phyloP scores from a whole-genome alignment of 805 yeast species.

The Yarrowia sp. region DNA sequence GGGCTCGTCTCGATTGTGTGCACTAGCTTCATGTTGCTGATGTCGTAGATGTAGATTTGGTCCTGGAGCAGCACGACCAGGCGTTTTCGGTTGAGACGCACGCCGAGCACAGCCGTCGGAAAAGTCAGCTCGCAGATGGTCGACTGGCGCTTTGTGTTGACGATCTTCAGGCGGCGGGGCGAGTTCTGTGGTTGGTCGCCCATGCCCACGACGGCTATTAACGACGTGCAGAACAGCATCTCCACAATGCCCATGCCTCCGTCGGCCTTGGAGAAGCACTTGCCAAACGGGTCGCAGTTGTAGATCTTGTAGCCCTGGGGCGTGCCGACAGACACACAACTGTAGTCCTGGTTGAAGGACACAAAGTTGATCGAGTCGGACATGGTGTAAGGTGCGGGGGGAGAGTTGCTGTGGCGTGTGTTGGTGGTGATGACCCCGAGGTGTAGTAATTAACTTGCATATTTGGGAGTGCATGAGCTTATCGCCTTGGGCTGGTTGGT shows the following conservation, averaged over 20 bases:
- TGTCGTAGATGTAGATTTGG: constrained; percentile 84
- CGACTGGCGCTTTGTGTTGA: constrained; percentile 71
- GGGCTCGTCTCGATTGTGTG: constrained; percentile 62
- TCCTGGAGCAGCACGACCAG: constrained; percentile 74
- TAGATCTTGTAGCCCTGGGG: constrained; percentile 65
- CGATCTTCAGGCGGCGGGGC: constrained; percentile 77
- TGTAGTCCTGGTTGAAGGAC: constrained; percentile 86
- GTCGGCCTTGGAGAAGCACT: constrained; percentile 52
- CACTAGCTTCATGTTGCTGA: constrained; percentile 80
- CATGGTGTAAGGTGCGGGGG: not conserved
- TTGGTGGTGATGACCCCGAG: constrained; percentile 13
- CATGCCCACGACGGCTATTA: constrained; percentile 77
- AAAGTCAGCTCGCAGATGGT: constrained; percentile 85
- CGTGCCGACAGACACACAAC: constrained; percentile 75
- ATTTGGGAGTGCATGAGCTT: constrained; percentile 21
- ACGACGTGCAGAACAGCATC: constrained; percentile 86
- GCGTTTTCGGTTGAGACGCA: constrained; percentile 78
- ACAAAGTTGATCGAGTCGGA: constrained; percentile 46
- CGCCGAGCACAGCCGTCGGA: constrained; percentile 68
- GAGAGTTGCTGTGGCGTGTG: not conserved
- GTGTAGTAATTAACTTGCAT: constrained; percentile 17
- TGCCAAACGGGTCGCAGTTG: constrained; percentile 86
- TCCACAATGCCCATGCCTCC: constrained; percentile 59
- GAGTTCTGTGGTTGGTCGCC: constrained; percentile 62
- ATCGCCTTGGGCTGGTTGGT: not conserved